These are phyloP conservation scores for Vanderwaltozyma verrucispora DNA, from an alignment of 805 yeast species.

Conservation along the genomic window DNA sequence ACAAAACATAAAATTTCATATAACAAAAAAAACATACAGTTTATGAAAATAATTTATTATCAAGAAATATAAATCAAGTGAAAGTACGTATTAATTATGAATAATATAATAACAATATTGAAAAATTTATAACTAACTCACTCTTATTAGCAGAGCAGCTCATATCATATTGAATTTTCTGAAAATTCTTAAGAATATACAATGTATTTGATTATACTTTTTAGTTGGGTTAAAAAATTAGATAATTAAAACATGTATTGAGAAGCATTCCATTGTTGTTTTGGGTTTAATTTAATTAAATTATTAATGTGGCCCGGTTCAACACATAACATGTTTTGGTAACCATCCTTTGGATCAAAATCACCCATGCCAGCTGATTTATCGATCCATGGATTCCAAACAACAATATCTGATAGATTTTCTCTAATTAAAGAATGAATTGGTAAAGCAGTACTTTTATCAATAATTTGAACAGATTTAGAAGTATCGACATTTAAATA, in stretches of 20 bases:
- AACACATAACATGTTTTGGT: slow-evolving; percentile 75
- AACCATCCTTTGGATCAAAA: slow-evolving; percentile 76
- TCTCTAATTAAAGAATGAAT: slow-evolving; percentile 51
- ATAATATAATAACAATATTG: too few relatives aligned
- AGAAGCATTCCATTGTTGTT: slow-evolving; percentile 63
- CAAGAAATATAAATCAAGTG: too few relatives aligned
- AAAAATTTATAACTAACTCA: too few relatives aligned
- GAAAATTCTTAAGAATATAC: too few relatives aligned
- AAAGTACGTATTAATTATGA: too few relatives aligned
- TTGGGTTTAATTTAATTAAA: slow-evolving; percentile 53
- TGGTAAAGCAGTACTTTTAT: slow-evolving; percentile 57
- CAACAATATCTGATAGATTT: slow-evolving; percentile 59
- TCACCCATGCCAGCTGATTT: slow-evolving; percentile 76
- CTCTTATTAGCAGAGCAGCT: too few relatives aligned
- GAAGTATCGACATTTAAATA: slow-evolving; percentile 48
- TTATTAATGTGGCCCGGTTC: slow-evolving; percentile 83
- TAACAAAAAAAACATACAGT: too few relatives aligned
- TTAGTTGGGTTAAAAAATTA: background rate
- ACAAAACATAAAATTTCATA: too few relatives aligned
- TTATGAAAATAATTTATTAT: too few relatives aligned
- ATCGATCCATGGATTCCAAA: slow-evolving; percentile 94
- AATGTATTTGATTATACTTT: too few relatives aligned
- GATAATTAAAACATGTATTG: slow-evolving; percentile 32
- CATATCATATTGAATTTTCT: too few relatives aligned
- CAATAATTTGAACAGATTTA: slow-evolving; percentile 51